These are phyloP conservation scores for Silene coronaria DNA, from an alignment of 179 eudicot genomes.

Conservation along the genomic window DNA sequence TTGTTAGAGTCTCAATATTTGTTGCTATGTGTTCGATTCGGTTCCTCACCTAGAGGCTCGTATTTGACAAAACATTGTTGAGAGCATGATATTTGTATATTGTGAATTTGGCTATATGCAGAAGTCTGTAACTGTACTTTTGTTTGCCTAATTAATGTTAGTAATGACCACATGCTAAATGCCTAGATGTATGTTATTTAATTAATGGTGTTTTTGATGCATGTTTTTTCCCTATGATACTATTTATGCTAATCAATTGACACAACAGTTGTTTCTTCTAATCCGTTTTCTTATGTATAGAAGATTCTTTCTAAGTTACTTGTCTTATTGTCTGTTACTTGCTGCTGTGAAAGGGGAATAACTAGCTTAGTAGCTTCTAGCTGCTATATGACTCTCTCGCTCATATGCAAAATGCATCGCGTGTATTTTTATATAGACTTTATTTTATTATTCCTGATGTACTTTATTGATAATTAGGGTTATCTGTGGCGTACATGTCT, in stretches of 20 bases:
- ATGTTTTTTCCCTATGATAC: neutral
- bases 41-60: no score
- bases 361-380: neutral
- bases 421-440: neutral
- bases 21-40: no score
- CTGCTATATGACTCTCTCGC: neutral
- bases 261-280: neutral
- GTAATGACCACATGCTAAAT: no score
- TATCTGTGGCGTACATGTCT: conserved; percentile 90
- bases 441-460: conserved; percentile 36
- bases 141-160: no score
- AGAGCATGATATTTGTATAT: no score
- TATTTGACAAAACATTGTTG: no score
- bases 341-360: neutral
- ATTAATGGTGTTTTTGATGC: no score
- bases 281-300: neutral
- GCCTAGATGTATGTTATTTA: no score
- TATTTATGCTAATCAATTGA: neutral
- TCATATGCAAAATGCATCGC: neutral
- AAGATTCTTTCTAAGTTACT: neutral
- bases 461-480: conserved; percentile 50
- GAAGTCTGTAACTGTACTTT: no score
- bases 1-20: no score
- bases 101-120: no score
- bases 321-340: neutral